A percentile compares a stretch with the other conserved stretches of the same genome.
phyloP scores from a whole-genome alignment of 192 early-diverging fungal genomes.

The Podila verticillata region DNA sequence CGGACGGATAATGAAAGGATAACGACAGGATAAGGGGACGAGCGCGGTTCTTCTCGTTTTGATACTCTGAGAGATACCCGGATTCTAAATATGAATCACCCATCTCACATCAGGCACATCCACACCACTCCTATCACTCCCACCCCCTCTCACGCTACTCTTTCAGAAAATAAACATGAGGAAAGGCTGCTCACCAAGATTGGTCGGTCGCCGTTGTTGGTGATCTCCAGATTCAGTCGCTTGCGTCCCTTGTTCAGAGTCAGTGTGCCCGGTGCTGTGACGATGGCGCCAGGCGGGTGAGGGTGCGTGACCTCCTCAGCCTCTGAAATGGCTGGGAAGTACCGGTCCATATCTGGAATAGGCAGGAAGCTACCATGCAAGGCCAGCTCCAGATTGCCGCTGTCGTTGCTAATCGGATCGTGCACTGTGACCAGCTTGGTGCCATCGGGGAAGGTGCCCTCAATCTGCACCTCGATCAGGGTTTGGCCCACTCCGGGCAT shows the following conservation, averaged over 20 bases:
- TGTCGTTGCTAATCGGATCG: slow-evolving; percentile 85
- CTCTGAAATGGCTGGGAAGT: slow-evolving; percentile 56
- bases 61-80: too few species aligned
- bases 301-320: slow-evolving; percentile 16
- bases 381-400: slow-evolving; percentile 85
- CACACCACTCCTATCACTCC: too few species aligned
- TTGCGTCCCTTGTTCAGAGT: slow-evolving; percentile 80
- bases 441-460: slow-evolving; percentile 93
- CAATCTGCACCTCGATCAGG: slow-evolving; percentile 87
- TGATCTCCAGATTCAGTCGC: slow-evolving; percentile 77
- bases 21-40: too few species aligned
- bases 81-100: too few species aligned
- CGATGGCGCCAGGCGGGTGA: slow-evolving; percentile 72
- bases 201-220: slow-evolving; percentile 94
- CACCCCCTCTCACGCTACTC: too few species aligned
- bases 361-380: slow-evolving; percentile 90
- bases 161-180: neutral
- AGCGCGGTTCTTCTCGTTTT: too few species aligned
- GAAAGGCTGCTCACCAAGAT: slow-evolving; percentile 71
- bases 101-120: too few species aligned
- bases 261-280: slow-evolving; percentile 74
- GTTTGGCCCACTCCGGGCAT: slow-evolving; percentile 73
- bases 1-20: too few species aligned
- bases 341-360: slow-evolving; percentile 68
- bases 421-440: slow-evolving; percentile 96